Evolutionary conservation across 208 protist species (phyloP), one percentile per base, ranked within the genome.

Genomic region (Trypanosoma platydactyli): DNA sequence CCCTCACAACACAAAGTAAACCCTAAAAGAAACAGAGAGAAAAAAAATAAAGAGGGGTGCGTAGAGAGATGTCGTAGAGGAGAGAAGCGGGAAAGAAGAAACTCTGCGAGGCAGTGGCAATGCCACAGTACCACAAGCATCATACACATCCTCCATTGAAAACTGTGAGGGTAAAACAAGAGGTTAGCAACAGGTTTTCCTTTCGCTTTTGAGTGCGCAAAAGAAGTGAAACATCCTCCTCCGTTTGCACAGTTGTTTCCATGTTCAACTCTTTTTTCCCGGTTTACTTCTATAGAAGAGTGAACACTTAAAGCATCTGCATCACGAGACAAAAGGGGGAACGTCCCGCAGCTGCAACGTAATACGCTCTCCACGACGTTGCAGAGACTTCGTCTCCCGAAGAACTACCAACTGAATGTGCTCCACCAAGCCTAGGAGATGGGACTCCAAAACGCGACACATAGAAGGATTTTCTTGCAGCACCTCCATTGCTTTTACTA

Each of bases 401-500:
- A 73, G 27, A 2, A 73, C 5, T 25, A 66, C 58, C 35, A 49
- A 33, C 24, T 73, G 68, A 56, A 73, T 73, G 33, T 62, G 33
- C 35, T 73, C 68, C 33, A 67, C 53, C 25, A 73, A 20, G 12
- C 67, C 59, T 5, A 73, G 29, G 20, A 73, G 15, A 52, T 73
- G 52, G 0, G 53, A 53, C 22, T 67, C 68, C 42, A 73, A 27
- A 16, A 41, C 52, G 52, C 53, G 49, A 45, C 5, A 73, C 15
- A 30, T 15, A 22, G 30, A 18, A 20, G 33, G 12, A 5, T 22
- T 13, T 38, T 29, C 49, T 20, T 68, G 54, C 22, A 79, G 20
- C 13, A 45, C 48, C 35, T 73, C 57, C 30, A 82, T 35, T 6
- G 80, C 75, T 22, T 67, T 4, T 7, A 73, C 70, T 13, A 94